phyloP scores from a whole-genome alignment of 371 early-diverging fungal genomes.

The Lichtheimia corymbifera region DNA sequence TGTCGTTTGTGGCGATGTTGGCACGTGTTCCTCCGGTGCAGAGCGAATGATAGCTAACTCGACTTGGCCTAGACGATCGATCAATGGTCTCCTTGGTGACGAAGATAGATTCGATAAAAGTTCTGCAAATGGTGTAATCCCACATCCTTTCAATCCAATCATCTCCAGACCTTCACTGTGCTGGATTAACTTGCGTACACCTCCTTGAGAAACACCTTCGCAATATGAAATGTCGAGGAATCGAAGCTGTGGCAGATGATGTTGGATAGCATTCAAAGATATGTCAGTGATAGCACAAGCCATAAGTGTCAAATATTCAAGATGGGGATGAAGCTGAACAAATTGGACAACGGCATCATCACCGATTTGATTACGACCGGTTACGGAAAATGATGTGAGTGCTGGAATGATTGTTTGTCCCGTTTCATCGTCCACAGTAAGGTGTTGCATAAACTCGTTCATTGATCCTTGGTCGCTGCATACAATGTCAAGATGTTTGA shows the following conservation, averaged over 20 bases:
- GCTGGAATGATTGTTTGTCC: constrained; percentile 17
- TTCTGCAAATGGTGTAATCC: constrained; percentile 1
- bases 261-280: constrained; percentile 28
- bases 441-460: constrained; percentile 13
- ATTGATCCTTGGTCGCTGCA: constrained; percentile 26
- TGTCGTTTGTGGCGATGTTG: too few species aligned
- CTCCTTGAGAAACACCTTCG: constrained; percentile 19
- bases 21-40: constrained; percentile 2
- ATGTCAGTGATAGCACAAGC: constrained; percentile 43
- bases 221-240: constrained; percentile 44
- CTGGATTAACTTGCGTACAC: constrained; percentile 30
- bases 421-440: constrained; percentile 20
- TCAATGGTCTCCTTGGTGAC: constrained; percentile 3
- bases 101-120: not conserved
- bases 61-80: constrained; percentile 9
- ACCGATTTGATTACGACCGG: constrained; percentile 30
- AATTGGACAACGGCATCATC: constrained; percentile 39
- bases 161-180: constrained; percentile 23
- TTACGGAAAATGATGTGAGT: constrained; percentile 35
- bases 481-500: constrained; percentile 40
- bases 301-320: constrained; percentile 31
- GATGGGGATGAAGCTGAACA: constrained; percentile 27
- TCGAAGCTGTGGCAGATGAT: constrained; percentile 23
- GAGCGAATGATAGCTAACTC: constrained; percentile 11
- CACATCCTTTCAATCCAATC: constrained; percentile 42